Evolutionary conservation across 2,329 filamentous ascomycete genomes (phyloP).

Genomic region (Penicillium sp.): DNA sequence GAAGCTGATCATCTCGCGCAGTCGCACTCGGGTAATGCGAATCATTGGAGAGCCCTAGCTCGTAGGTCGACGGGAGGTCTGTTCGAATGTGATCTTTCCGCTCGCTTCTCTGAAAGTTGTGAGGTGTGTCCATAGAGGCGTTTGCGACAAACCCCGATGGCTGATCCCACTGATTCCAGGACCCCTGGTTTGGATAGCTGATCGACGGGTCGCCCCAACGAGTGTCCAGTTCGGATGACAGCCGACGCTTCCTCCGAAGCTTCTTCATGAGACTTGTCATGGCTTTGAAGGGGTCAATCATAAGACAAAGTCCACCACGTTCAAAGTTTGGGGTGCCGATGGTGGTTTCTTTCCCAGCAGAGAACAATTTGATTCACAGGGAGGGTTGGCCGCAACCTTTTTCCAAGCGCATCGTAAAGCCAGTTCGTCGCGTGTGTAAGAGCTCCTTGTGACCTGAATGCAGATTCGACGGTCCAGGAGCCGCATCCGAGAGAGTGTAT

Average conservation of each 20-base stretch:
- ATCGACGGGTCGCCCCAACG: constrained; percentile 39
- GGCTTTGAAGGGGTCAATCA: constrained; percentile 21
- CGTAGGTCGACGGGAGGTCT: constrained; percentile 2
- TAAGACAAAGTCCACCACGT: constrained; percentile 11
- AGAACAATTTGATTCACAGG: constrained; percentile 4
- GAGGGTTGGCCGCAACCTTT: constrained; percentile 15
- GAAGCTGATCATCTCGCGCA: neutral
- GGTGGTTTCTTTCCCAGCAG: neutral
- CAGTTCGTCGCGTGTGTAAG: constrained; percentile 2
- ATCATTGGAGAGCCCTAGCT: neutral
- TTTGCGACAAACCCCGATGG: constrained; percentile 14
- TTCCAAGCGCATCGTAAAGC: constrained; percentile 16
- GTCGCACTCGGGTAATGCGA: constrained; percentile 1
- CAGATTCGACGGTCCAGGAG: constrained; percentile 4
- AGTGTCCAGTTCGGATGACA: constrained; percentile 34
- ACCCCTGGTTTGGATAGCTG: constrained; percentile 36
- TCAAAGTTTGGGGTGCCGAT: neutral
- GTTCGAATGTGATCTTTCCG: constrained; percentile 10
- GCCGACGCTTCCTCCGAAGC: constrained; percentile 29
- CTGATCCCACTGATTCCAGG: constrained; percentile 39
- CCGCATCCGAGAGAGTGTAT: no score
- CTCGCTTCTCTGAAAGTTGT: constrained; percentile 7
- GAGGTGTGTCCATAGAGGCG: constrained; percentile 3
- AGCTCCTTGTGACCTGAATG: no score
- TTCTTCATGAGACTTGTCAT: constrained; percentile 30